Conservation (phyloP, 2,329 filamentous ascomycete genomes). For the Epichloe brachyelytri region DNA sequence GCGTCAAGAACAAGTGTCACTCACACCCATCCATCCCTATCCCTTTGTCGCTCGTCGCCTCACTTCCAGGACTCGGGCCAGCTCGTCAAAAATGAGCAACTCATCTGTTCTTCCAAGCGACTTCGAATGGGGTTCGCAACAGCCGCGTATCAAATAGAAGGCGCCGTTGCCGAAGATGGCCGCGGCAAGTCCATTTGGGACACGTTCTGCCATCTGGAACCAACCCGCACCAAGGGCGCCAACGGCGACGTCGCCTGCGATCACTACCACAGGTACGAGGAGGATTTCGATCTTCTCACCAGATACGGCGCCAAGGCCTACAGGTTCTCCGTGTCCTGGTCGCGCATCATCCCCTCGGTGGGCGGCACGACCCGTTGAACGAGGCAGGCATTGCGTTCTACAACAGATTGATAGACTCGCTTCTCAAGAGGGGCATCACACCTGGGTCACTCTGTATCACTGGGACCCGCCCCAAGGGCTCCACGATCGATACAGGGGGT, state of each 20-base stretch:
- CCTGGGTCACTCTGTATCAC: conserved; percentile 54
- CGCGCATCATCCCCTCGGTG: conserved; percentile 51
- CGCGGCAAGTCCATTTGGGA: conserved; percentile 32
- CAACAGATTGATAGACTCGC: conserved; percentile 44
- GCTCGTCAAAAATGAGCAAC: conserved; percentile 3
- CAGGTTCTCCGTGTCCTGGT: conserved; percentile 51
- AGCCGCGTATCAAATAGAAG: conserved; percentile 32
- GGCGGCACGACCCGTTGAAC: conserved; percentile 49
- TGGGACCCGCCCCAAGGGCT: conserved; percentile 38
- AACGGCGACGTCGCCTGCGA: conserved; percentile 35
- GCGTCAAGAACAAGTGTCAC: too few relatives aligned
- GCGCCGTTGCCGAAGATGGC: conserved; percentile 26
- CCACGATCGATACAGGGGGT: conserved; percentile 24
- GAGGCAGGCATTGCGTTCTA: conserved; percentile 48
- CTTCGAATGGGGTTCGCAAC: conserved; percentile 29
- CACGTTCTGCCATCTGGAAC: conserved; percentile 26
- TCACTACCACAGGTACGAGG: conserved; percentile 27
- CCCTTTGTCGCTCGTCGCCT: not conserved
- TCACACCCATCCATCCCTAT: too few relatives aligned
- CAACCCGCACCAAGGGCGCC: conserved; percentile 25
- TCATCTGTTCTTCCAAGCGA: conserved; percentile 17
- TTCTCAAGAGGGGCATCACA: conserved; percentile 41
- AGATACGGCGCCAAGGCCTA: conserved; percentile 45
- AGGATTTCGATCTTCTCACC: conserved; percentile 48
- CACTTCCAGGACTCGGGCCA: not conserved